phyloP scores from a whole-genome alignment of 495 filamentous ascomycete species.

The Penicillium malachiteum region DNA sequence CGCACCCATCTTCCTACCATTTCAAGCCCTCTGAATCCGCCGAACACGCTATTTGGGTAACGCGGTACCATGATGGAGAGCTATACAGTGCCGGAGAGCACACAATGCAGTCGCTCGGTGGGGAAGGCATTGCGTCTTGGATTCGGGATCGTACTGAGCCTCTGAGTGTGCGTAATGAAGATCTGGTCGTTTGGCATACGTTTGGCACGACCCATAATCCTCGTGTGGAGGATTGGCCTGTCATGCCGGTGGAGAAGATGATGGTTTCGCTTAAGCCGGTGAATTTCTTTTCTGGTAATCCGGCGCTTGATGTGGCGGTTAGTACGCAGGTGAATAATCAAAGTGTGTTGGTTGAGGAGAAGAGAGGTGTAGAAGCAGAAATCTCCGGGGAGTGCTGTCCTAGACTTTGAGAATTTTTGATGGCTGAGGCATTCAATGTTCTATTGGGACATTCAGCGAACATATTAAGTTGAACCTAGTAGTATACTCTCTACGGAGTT shows the following conservation, averaged over 20 bases:
- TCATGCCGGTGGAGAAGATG: conserved; percentile 56
- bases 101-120: conserved; percentile 70
- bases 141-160: conserved; percentile 25
- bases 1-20: conserved; percentile 67
- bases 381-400: neutral
- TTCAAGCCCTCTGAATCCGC: conserved; percentile 74
- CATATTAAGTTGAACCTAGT: no score
- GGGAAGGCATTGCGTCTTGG: conserved; percentile 33
- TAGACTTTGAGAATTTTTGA: neutral
- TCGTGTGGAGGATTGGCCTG: conserved; percentile 60
- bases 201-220: conserved; percentile 63
- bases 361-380: neutral
- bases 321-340: conserved; percentile 31
- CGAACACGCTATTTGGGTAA: conserved; percentile 76
- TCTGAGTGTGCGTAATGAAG: conserved; percentile 44
- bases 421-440: no score
- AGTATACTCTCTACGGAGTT: no score
- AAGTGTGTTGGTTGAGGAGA: conserved; percentile 27
- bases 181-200: conserved; percentile 51
- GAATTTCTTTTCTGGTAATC: conserved; percentile 73
- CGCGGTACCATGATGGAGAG: conserved; percentile 71
- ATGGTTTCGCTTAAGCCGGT: conserved; percentile 61
- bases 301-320: conserved; percentile 45
- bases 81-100: conserved; percentile 75
- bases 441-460: no score